These are phyloP conservation scores for Peziza echinospora DNA, from an alignment of 495 filamentous ascomycete species.

Conservation along the genomic window DNA sequence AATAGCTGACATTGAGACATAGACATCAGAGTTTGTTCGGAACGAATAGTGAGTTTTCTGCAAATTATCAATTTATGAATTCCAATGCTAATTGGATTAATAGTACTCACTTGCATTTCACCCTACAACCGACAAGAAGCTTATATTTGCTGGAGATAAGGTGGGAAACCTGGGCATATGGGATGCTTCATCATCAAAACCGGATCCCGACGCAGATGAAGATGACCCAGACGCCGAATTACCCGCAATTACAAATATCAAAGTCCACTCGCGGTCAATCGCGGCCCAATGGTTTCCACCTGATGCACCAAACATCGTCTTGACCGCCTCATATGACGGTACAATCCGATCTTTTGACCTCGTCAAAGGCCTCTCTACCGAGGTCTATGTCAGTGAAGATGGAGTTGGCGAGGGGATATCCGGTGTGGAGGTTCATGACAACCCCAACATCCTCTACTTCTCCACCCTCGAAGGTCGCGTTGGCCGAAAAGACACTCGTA, in stretches of 20 bases:
- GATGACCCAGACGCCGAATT: conserved; percentile 41
- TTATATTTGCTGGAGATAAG: conserved; percentile 94
- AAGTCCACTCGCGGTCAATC: conserved; percentile 78
- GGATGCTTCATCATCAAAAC: conserved; percentile 54
- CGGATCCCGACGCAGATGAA: conserved; percentile 28
- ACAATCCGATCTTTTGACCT: conserved; percentile 77
- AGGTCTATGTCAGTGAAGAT: conserved; percentile 55
- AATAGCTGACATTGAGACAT: too few relatives aligned
- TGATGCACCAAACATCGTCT: conserved; percentile 43
- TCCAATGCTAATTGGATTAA: conserved; percentile 1
- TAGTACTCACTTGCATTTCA: conserved; percentile 69
- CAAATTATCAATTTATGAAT: background rate
- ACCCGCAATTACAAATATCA: conserved; percentile 65
- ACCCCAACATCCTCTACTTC: conserved; percentile 63
- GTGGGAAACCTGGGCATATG: conserved; percentile 89
- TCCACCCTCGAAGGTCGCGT: conserved; percentile 64
- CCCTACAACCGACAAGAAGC: conserved; percentile 57
- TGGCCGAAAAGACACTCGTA: conserved; percentile 45
- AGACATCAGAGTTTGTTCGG: conserved; percentile 86
- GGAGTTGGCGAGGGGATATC: conserved; percentile 52
- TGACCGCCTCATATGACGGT: conserved; percentile 83
- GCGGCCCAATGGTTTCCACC: conserved; percentile 57
- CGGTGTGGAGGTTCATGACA: conserved; percentile 50
- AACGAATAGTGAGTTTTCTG: conserved; percentile 33
- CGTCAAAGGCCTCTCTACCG: conserved; percentile 48